A percentile compares a stretch with the other conserved stretches of the same genome.
phyloP scores from a whole-genome alignment of 1,284 basidiomycete species.

The Trichosporon sp. region DNA sequence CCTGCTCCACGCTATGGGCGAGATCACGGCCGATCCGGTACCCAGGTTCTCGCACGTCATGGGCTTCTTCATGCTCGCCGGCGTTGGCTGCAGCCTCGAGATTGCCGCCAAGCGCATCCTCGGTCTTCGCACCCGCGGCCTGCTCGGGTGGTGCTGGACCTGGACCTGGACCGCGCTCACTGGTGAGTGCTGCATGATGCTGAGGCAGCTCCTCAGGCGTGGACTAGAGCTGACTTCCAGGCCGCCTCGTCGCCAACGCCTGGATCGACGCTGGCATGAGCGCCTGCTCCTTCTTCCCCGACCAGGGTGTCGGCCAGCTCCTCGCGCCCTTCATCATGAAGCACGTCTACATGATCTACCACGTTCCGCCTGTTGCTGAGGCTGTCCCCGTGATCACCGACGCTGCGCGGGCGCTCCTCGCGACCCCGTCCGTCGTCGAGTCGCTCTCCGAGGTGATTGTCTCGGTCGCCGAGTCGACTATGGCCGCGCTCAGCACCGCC shows the following conservation, averaged over 20 bases:
- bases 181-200: slow-evolving; percentile 18
- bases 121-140: slow-evolving; percentile 36
- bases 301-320: neutral
- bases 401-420: neutral
- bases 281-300: slow-evolving; percentile 9
- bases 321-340: neutral
- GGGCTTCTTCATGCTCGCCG: slow-evolving; percentile 38
- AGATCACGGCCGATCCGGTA: slow-evolving; percentile 37
- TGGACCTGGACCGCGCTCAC: slow-evolving; percentile 19
- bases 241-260: slow-evolving; percentile 24
- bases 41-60: slow-evolving; percentile 31
- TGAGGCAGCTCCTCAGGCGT: neutral
- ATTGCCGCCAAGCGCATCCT: slow-evolving; percentile 14
- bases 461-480: neutral
- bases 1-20: slow-evolving; percentile 40
- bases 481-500: neutral
- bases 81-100: slow-evolving; percentile 30
- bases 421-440: neutral
- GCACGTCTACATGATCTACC: neutral
- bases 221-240: slow-evolving; percentile 13
- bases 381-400: neutral
- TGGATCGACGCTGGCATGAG: slow-evolving; percentile 35
- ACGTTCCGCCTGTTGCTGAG: neutral
- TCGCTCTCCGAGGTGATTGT: neutral
- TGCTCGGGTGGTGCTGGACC: slow-evolving; percentile 40